Base-by-base conservation (phyloP, 495 filamentous ascomycete species). In the Penicillium riverlandense region DNA sequence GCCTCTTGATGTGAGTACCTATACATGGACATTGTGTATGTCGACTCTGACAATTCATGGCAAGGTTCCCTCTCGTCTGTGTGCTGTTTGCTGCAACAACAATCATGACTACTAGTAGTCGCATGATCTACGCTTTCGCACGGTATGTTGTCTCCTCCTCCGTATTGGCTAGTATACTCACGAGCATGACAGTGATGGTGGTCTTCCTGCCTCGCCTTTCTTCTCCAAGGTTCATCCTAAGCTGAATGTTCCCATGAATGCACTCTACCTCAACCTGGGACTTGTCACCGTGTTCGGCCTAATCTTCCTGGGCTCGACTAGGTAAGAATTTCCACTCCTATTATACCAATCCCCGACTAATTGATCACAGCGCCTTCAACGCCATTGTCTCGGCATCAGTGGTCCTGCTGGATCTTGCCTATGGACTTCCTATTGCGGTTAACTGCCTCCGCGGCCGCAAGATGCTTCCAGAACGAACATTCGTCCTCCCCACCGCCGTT, bases 71-170 rank as follows among this genome's bases (percentile, higher is more conserved):
- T 0, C 69, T 89, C 13, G 59, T 83, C 11, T 88, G 84, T 53
- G 75, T 88, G 43, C 60, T 90, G 0, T 88, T 90, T 53, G 83
- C 83, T 7, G 74, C 77, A 2, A 84, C 73, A 2, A 79, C 74
- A 11, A 81, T 89, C 50, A 85, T 87, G 82, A 86, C 84, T 4
- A 88, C 86, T 8, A 81, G 77, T 40, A 84, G 76, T 46, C 79
- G 86, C 10, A 88, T 90, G 83, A 78, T 79, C 28, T 89, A 83
- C 47, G 84, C 85, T 2, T 90, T 90, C 50, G 79, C 79, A 27
- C 76, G 69, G 61, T 66, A 59, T 31, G 46, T 41, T 7, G 22
- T 2, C 8, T 1, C 31, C n/a, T 37, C 7, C 39, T 6, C 6
- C 1, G 12, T 39, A 35, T 44, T n/a, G 14, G 7, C 11, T 5